Conservation (phyloP, 352 stramenopile genomes). For the Thalassiosira exigua region DNA sequence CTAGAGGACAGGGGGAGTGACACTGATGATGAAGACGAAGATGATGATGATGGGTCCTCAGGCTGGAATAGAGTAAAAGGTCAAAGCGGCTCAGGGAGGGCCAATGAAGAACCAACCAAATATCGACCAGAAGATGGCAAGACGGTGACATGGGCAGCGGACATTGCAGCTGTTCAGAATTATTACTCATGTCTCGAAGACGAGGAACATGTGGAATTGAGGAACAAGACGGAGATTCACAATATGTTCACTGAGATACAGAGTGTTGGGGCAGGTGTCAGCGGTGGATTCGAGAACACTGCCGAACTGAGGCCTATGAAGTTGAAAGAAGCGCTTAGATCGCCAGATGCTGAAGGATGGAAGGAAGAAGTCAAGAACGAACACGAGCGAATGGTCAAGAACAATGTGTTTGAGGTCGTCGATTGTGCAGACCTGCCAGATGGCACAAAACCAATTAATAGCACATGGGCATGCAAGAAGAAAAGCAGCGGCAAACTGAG, state of each 20-base stretch:
- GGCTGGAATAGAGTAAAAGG: too few species aligned
- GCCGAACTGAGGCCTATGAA: conserved; percentile 55
- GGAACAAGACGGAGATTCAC: background rate
- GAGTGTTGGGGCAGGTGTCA: conserved; percentile 37
- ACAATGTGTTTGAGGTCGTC: conserved; percentile 15
- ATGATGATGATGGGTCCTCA: background rate
- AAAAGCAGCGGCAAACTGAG: conserved; percentile 37
- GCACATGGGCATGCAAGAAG: conserved; percentile 56
- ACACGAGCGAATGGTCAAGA: conserved; percentile 39
- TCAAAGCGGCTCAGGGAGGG: too few species aligned
- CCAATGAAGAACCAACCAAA: too few species aligned
- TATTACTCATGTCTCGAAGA: conserved; percentile 7
- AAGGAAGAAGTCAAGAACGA: conserved; percentile 42
- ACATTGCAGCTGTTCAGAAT: too few species aligned
- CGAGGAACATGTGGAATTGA: background rate
- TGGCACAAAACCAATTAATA: conserved; percentile 30
- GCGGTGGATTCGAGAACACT: conserved; percentile 51
- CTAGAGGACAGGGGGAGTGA: background rate
- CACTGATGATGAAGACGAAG: background rate
- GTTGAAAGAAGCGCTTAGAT: conserved; percentile 50
- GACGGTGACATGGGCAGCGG: too few species aligned
- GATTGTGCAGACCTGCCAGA: conserved; percentile 10
- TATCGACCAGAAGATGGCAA: too few species aligned
- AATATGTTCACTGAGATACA: background rate
- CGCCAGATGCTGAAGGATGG: conserved; percentile 38